Base-by-base conservation (phyloP, 441 rosid species). In the Euphorbia corollata region DNA sequence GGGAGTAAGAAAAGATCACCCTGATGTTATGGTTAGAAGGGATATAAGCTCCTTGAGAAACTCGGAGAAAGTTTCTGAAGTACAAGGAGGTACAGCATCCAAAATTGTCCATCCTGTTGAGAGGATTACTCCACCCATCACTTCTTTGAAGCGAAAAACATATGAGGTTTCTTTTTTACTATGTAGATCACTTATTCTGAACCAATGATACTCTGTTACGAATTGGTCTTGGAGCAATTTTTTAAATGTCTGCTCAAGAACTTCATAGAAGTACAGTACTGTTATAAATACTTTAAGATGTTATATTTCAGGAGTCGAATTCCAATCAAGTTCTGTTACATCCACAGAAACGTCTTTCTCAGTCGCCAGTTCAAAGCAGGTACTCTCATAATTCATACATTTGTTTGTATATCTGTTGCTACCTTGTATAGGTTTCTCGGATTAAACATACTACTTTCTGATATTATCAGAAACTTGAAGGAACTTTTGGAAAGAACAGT, bases 101-200 rank as follows among this genome's bases (percentile, higher is more conserved):
- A 74, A 36, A 73, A 65, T 39, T 72, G 75, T 55, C 43, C 75
- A 64, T 71, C 65, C 76, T 70, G 69, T 67, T 55, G 80, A 82
- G 75, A 80, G 71, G 61, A 77, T 74, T 71, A 67, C 64, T 23
- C 75, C 73, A 47, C 74, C 23, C 24, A 75, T 69, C n/a, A 64
- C 86, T 67, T 84, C 88, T 59, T 76, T 88, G 77, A 95, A 88
- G 78, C 79, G 97, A 65, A 90, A 89, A 84, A 76, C 71, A 39
- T 69, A 47, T 58, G 85, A 84, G 97, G 98, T 92, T 71, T 71
- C 43, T 24, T 43, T 43, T 61, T 57, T 36, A 41, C 66, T 56
- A 19, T 11, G 36, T 19, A 18, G n/a, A 8, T 53, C 24, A 32
- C 71, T 27, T 54, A 63, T 53, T 39, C 47, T 54, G 59, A 45